Conservation (phyloP, 495 filamentous ascomycete genomes). For the Delitschia confertaspora region DNA sequence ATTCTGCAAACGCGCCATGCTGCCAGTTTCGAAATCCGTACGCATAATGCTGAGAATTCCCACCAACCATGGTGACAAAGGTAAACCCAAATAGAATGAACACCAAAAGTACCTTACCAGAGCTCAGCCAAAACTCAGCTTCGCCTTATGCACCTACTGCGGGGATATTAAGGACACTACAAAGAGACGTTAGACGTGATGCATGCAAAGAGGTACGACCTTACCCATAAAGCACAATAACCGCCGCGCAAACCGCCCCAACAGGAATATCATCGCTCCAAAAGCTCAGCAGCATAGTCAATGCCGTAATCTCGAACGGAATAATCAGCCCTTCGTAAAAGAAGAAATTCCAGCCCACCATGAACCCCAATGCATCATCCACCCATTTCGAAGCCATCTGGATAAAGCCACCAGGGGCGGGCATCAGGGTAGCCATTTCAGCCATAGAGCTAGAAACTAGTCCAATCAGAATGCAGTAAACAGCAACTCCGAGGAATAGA, state of each 20-base stretch:
- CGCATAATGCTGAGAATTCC: conserved; percentile 39
- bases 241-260: conserved; percentile 34
- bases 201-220: conserved; percentile 3
- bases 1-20: conserved; percentile 37
- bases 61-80: conserved; percentile 45
- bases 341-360: conserved; percentile 39
- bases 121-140: conserved; percentile 44
- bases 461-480: conserved; percentile 28
- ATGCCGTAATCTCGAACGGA: conserved; percentile 46
- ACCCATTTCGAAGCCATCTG: conserved; percentile 41
- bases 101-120: conserved; percentile 43
- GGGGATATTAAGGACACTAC: conserved; percentile 37
- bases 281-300: conserved; percentile 41
- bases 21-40: conserved; percentile 44
- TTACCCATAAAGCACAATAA: conserved; percentile 34
- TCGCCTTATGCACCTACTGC: conserved; percentile 42
- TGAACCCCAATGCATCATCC: conserved; percentile 52
- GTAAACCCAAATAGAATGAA: conserved; percentile 40
- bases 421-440: conserved; percentile 41
- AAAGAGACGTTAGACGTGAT: neutral
- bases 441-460: conserved; percentile 42
- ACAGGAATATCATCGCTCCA: conserved; percentile 41
- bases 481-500: conserved; percentile 31
- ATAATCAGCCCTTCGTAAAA: conserved; percentile 49
- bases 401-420: conserved; percentile 40